Percentiles rank a stretch among this genome's conserved stretches.
Evolutionary conservation across 495 filamentous ascomycete species (phyloP).

Genomic region (Staphylotrichum tortipilum): DNA sequence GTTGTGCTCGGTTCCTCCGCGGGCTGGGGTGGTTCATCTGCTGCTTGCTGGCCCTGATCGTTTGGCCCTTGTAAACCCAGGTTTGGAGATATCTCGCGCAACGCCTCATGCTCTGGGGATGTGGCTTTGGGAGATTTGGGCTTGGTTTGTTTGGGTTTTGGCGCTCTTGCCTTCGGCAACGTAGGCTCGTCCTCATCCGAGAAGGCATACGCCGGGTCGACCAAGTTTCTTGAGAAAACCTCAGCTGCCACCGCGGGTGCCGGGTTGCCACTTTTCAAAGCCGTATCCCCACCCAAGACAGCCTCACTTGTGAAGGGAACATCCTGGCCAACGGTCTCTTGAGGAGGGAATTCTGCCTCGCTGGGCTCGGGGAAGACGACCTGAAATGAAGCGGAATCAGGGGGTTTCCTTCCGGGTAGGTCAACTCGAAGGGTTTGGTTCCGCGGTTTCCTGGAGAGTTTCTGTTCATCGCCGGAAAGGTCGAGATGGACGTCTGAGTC

Average conservation of each 20-base stretch:
- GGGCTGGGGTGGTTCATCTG: background rate
- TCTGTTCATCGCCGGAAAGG: background rate
- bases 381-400: slow-evolving; percentile 8
- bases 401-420: slow-evolving; percentile 1
- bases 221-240: slow-evolving; percentile 21
- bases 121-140: background rate
- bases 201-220: slow-evolving; percentile 32
- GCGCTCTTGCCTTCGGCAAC: slow-evolving; percentile 7
- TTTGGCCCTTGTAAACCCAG: background rate
- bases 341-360: background rate
- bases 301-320: background rate
- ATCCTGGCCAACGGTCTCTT: background rate
- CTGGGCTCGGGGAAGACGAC: slow-evolving; percentile 12
- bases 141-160: background rate
- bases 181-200: slow-evolving; percentile 34
- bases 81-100: background rate
- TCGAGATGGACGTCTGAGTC: slow-evolving; percentile 9
- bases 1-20: background rate
- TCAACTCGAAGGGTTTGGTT: slow-evolving; percentile 23
- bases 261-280: background rate
- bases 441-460: slow-evolving; percentile 13
- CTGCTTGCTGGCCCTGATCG: background rate
- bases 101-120: background rate
- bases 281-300: background rate
- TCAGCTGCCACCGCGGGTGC: slow-evolving; percentile 2